phyloP scores from a whole-genome alignment of 2,329 filamentous ascomycete species.

The Tolypocladium pustulatum region DNA sequence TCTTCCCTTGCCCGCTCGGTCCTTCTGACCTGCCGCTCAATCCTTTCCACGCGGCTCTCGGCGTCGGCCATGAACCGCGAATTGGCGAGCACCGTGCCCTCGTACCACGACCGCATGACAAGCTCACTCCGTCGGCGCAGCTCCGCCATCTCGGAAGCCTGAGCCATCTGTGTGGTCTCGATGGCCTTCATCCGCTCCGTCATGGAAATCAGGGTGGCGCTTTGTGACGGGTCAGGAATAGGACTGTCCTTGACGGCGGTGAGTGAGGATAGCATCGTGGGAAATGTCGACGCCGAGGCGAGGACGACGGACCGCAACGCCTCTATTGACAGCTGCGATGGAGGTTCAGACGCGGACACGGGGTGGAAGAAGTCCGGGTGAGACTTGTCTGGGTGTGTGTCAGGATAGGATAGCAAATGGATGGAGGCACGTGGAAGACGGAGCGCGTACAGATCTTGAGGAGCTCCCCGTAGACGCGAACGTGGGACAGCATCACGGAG shows the following conservation, averaged over 20 bases:
- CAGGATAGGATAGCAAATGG: background rate
- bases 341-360: conserved; percentile 32
- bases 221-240: conserved; percentile 43
- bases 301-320: conserved; percentile 46
- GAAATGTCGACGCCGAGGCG: conserved; percentile 43
- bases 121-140: conserved; percentile 53
- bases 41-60: conserved; percentile 54
- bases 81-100: conserved; percentile 56
- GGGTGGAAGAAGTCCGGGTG: conserved; percentile 45
- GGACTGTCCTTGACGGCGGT: conserved; percentile 46
- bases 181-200: conserved; percentile 51
- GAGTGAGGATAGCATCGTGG: conserved; percentile 44
- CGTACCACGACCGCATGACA: conserved; percentile 61
- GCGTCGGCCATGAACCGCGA: conserved; percentile 61
- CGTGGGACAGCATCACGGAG: conserved; percentile 33
- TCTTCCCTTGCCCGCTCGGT: conserved; percentile 49
- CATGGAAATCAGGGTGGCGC: conserved; percentile 45
- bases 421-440: background rate
- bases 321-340: conserved; percentile 38
- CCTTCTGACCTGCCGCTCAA: conserved; percentile 56
- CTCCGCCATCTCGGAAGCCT: conserved; percentile 51
- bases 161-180: conserved; percentile 49
- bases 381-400: conserved; percentile 31
- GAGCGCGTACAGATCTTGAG: conserved; percentile 45
- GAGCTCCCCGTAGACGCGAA: conserved; percentile 48